These are phyloP conservation scores for Kwoniella dejecticola DNA, from an alignment of 768 basidiomycete species.

Conservation along the genomic window DNA sequence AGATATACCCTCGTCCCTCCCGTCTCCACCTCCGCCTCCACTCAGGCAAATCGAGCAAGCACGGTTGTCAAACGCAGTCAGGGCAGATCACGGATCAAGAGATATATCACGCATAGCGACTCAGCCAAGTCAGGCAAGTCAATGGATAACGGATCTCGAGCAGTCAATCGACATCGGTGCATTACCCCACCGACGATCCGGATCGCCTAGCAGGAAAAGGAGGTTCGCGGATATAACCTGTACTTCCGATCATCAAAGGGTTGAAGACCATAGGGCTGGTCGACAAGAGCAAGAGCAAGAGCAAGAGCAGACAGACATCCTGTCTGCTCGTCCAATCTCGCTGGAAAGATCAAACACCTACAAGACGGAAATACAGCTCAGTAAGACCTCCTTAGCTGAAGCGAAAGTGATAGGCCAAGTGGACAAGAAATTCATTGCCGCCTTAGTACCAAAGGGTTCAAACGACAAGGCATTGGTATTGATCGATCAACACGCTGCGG, in stretches of 20 bases:
- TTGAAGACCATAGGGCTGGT: too few relatives aligned
- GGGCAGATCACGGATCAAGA: too few relatives aligned
- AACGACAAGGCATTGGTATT: constrained; percentile 62
- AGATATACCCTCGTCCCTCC: not conserved
- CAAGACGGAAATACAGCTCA: constrained; percentile 18
- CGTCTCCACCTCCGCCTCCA: not conserved
- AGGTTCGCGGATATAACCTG: not conserved
- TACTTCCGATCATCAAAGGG: too few relatives aligned
- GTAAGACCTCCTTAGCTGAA: constrained; percentile 62
- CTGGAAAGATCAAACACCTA: not conserved
- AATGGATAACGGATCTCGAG: constrained; percentile 14
- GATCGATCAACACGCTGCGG: constrained; percentile 97
- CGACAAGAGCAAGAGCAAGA: too few relatives aligned
- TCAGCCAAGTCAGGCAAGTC: not conserved
- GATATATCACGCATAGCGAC: constrained; percentile 1
- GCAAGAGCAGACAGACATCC: not conserved
- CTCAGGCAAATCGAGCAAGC: too few relatives aligned
- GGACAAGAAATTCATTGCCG: constrained; percentile 87
- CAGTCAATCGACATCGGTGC: not conserved
- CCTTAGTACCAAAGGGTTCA: constrained; percentile 53
- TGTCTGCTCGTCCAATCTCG: not conserved
- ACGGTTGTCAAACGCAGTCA: too few relatives aligned
- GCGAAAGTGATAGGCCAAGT: constrained; percentile 77
- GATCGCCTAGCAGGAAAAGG: not conserved
- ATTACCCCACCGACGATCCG: not conserved